These are phyloP conservation scores for Elsinoe batatas DNA, from an alignment of 2,329 filamentous ascomycete genomes.

Conservation along the genomic window DNA sequence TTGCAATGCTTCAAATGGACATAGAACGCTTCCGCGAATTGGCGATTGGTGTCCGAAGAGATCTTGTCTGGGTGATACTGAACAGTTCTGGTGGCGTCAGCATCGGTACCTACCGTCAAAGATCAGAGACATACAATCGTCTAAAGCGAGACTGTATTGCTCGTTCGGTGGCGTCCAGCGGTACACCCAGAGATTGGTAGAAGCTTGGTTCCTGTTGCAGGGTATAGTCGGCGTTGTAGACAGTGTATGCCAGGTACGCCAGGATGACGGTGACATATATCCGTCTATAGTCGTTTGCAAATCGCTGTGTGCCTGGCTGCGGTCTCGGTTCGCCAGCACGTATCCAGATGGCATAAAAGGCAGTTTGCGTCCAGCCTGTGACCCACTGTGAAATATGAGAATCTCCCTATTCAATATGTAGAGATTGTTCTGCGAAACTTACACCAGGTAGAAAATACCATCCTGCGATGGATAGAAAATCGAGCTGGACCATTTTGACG, in stretches of 20 bases:
- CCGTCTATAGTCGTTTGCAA: slow-evolving; percentile 62
- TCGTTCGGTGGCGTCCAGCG: slow-evolving; percentile 58
- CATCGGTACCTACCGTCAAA: neutral
- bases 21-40: slow-evolving; percentile 49
- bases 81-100: slow-evolving; percentile 33
- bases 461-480: neutral
- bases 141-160: slow-evolving; percentile 79
- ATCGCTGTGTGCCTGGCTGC: slow-evolving; percentile 56
- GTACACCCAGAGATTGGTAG: slow-evolving; percentile 67
- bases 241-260: slow-evolving; percentile 78
- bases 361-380: slow-evolving; percentile 64
- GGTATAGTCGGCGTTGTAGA: slow-evolving; percentile 83
- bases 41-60: slow-evolving; percentile 29
- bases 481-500: neutral
- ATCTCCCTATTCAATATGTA: neutral
- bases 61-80: slow-evolving; percentile 79
- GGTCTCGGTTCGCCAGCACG: slow-evolving; percentile 79
- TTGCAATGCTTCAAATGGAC: slow-evolving; percentile 73
- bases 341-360: slow-evolving; percentile 82
- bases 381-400: slow-evolving; percentile 49
- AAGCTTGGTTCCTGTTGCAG: slow-evolving; percentile 63
- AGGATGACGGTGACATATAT: slow-evolving; percentile 78
- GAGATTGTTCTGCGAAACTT: neutral
- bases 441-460: neutral
- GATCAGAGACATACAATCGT: slow-evolving; percentile 41